Evolutionary conservation across 2,329 filamentous ascomycete species (phyloP), one percentile per base, ranked within the genome.

Genomic region (Clonostachys rosea): DNA sequence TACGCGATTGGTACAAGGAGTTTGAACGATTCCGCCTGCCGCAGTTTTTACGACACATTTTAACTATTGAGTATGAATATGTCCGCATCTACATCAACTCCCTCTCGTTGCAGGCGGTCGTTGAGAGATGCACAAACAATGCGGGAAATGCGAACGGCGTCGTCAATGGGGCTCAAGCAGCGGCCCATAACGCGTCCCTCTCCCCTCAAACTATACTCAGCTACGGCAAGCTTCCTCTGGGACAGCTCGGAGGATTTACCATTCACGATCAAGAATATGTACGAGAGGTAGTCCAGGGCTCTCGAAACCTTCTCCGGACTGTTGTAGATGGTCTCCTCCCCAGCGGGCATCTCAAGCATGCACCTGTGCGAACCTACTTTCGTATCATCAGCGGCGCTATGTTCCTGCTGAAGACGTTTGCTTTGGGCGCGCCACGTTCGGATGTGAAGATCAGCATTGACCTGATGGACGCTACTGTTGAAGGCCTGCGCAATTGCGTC

Each of bases 1-100:
- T 97, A 34, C 75, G 74, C 14, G 80, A 87, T 40, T 97, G 92
- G 89, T 86, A 83, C 67, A 78, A 76, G 40, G 87, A 91, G 50
- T 91, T 96, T 60, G 87, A 95, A 56, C 77, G 81, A n/a, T 86
- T 89, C 58, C 78, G 81, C 47, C 74, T 87, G 45, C 83, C 84
- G 3, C 78, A 72, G 18, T 86, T 78, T 52, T 84, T 83, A 54
- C 71, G 79, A 33, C 83, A 91, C 61, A 91, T 97, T 49, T 74
- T 99, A 33, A 86, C 83, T 8, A 96, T 97, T 54, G 94, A 99
- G 69, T 96, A 94, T 60, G 90, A 97, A 60, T 96, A 96, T 62
- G 90, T 92, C 24, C 83, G 92, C 58, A 87, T 96, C 44, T 97
- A 97, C 61, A 81, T 96, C 69, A 96, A 97, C 64, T 96, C 91